These are phyloP conservation scores for Penicillium sp. DNA, from an alignment of 2,329 filamentous ascomycete species.

Conservation along the genomic window DNA sequence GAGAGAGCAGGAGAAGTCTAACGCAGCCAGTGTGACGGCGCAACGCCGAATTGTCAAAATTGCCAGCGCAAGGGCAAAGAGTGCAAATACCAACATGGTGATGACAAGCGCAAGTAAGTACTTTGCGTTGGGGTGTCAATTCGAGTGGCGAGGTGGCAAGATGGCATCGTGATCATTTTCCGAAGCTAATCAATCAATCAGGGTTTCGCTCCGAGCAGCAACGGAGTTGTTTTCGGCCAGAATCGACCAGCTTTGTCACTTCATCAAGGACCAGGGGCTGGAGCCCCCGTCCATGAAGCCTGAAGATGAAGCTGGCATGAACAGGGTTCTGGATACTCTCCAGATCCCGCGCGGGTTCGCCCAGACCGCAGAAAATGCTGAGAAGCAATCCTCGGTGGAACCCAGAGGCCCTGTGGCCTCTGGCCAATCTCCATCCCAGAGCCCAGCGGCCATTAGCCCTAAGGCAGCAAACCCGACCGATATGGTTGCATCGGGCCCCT, in stretches of 20 bases:
- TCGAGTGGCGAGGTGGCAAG: neutral
- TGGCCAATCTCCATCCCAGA: conserved; percentile 16
- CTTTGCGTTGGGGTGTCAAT: neutral
- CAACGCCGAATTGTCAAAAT: conserved; percentile 41
- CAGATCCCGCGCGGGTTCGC: conserved; percentile 32
- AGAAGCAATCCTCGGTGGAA: neutral
- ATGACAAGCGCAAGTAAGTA: conserved; percentile 45
- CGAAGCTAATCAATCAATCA: conserved; percentile 15
- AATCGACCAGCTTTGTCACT: conserved; percentile 43
- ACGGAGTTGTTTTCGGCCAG: conserved; percentile 41
- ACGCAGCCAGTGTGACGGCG: conserved; percentile 38
- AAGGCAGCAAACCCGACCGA: conserved; percentile 13
- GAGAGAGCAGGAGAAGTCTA: conserved; percentile 1
- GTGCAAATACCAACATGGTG: conserved; percentile 43
- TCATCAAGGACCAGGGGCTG: conserved; percentile 45
- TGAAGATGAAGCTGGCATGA: conserved; percentile 41
- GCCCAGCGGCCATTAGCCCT: conserved; percentile 11
- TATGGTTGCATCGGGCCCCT: conserved; percentile 5
- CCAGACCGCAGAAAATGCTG: conserved; percentile 8
- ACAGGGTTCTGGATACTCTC: conserved; percentile 41
- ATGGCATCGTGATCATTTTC: neutral
- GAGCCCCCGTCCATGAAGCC: conserved; percentile 42
- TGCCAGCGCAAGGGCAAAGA: conserved; percentile 41
- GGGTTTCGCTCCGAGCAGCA: conserved; percentile 39
- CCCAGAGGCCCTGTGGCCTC: neutral